These are phyloP conservation scores for Boletus fagicola DNA, from an alignment of 768 basidiomycete species.

Conservation along the genomic window DNA sequence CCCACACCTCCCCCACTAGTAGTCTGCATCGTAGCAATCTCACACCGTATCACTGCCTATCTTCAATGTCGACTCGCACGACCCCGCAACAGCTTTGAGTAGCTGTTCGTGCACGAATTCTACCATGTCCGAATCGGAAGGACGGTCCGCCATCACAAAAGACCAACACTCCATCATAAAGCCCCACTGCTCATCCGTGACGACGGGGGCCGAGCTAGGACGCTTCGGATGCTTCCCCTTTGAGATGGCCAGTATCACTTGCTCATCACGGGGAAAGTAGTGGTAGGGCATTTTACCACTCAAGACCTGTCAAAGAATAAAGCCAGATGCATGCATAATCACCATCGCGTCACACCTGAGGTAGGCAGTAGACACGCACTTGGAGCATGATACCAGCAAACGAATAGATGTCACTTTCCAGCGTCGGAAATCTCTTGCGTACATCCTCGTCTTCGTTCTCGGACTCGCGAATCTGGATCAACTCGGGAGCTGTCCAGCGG, in stretches of 20 bases:
- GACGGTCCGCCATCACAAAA: slow-evolving; percentile 32
- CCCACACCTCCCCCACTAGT: background rate
- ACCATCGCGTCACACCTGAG: too few relatives aligned
- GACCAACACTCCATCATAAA: slow-evolving; percentile 29
- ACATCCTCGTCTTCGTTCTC: background rate
- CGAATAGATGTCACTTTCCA: slow-evolving; percentile 39
- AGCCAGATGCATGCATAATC: background rate
- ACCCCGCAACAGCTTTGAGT: background rate
- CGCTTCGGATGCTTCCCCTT: slow-evolving; percentile 13
- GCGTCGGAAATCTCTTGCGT: slow-evolving; percentile 13
- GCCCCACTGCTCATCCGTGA: slow-evolving; percentile 21
- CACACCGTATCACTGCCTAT: background rate
- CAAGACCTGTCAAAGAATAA: slow-evolving; percentile 14
- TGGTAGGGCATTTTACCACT: slow-evolving; percentile 26
- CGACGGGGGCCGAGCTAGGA: background rate
- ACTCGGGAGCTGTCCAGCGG: slow-evolving; percentile 47
- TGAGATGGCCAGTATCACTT: slow-evolving; percentile 20
- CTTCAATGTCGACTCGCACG: background rate
- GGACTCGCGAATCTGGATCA: slow-evolving; percentile 24
- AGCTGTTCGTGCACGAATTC: slow-evolving; percentile 21
- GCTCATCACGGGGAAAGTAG: slow-evolving; percentile 17
- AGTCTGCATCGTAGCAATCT: background rate
- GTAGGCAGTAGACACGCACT: slow-evolving; percentile 7
- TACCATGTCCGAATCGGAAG: slow-evolving; percentile 29
- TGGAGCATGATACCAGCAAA: slow-evolving; percentile 28